These are phyloP conservation scores for Misopates orontium DNA, from an alignment of 257 asterid genomes.

Conservation along the genomic window DNA sequence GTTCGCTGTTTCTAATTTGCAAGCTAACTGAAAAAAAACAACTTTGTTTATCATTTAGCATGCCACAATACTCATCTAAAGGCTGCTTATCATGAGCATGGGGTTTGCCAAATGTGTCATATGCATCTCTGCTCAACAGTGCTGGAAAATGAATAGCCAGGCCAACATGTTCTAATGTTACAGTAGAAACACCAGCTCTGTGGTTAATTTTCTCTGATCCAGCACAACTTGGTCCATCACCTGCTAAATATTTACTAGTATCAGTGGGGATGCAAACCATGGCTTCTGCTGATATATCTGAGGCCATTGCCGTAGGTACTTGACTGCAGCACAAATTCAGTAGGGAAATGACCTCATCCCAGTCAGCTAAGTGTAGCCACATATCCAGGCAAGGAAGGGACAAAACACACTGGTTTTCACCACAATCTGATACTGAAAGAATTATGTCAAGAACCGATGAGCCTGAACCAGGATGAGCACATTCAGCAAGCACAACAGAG, in stretches of 20 bases:
- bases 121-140: slow-evolving; percentile 39
- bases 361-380: slow-evolving; percentile 80
- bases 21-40: slow-evolving; percentile 58
- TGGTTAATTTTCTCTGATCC: slow-evolving; percentile 29
- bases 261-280: slow-evolving; percentile 27
- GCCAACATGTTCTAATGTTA: slow-evolving; percentile 55
- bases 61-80: slow-evolving; percentile 37
- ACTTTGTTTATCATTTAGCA: slow-evolving; percentile 40
- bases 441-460: slow-evolving; percentile 57
- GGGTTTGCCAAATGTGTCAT: slow-evolving; percentile 33
- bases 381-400: slow-evolving; percentile 60
- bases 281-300: slow-evolving; percentile 36
- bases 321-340: slow-evolving; percentile 40
- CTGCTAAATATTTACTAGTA: slow-evolving; percentile 30
- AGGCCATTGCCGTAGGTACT: slow-evolving; percentile 28
- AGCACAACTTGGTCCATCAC: slow-evolving; percentile 37
- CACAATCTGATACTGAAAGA: slow-evolving; percentile 44
- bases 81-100: slow-evolving; percentile 34
- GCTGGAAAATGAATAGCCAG: slow-evolving; percentile 67
- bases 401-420: slow-evolving; percentile 46
- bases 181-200: slow-evolving; percentile 36
- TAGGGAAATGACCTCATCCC: slow-evolving; percentile 60
- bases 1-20: slow-evolving; percentile 51
- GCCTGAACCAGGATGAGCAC: slow-evolving; percentile 47
- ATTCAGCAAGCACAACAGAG: slow-evolving; percentile 73